Evolutionary conservation across 257 asterid species (phyloP).

Genomic region (Henckelia pumila): DNA sequence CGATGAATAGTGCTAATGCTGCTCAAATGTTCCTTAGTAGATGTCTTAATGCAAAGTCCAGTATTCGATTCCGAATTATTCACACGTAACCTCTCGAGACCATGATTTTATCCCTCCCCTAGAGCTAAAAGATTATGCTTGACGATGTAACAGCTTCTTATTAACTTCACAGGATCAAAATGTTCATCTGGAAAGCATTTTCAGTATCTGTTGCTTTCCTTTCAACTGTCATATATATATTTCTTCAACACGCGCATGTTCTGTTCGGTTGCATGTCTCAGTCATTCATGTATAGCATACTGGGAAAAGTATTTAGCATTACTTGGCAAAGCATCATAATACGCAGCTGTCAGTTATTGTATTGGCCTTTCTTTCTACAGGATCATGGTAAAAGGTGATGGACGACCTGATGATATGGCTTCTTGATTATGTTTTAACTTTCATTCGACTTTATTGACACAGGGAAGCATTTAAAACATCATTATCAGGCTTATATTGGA

Average conservation of each 20-base stretch:
- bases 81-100: slow-evolving; percentile 51
- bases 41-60: slow-evolving; percentile 33
- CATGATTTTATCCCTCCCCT: slow-evolving; percentile 13
- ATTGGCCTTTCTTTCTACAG: slow-evolving; percentile 86
- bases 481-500: slow-evolving; percentile 2
- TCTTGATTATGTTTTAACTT: slow-evolving; percentile 4
- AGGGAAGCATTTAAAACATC: neutral
- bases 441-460: slow-evolving; percentile 18
- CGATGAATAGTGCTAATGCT: slow-evolving; percentile 73
- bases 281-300: slow-evolving; percentile 29
- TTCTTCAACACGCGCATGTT: slow-evolving; percentile 58
- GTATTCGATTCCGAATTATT: slow-evolving; percentile 28
- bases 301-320: slow-evolving; percentile 49
- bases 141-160: slow-evolving; percentile 28
- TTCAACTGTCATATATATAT: slow-evolving; percentile 50
- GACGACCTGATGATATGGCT: slow-evolving; percentile 6
- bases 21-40: slow-evolving; percentile 50
- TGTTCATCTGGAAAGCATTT: slow-evolving; percentile 53
- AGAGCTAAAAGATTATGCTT: slow-evolving; percentile 13
- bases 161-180: slow-evolving; percentile 56
- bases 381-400: slow-evolving; percentile 67
- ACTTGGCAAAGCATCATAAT: slow-evolving; percentile 54
- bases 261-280: slow-evolving; percentile 45
- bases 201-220: slow-evolving; percentile 63
- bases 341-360: slow-evolving; percentile 71